These are phyloP conservation scores for Cystobasidium slooffiae DNA, from an alignment of 1,284 basidiomycete species.

Conservation along the genomic window DNA sequence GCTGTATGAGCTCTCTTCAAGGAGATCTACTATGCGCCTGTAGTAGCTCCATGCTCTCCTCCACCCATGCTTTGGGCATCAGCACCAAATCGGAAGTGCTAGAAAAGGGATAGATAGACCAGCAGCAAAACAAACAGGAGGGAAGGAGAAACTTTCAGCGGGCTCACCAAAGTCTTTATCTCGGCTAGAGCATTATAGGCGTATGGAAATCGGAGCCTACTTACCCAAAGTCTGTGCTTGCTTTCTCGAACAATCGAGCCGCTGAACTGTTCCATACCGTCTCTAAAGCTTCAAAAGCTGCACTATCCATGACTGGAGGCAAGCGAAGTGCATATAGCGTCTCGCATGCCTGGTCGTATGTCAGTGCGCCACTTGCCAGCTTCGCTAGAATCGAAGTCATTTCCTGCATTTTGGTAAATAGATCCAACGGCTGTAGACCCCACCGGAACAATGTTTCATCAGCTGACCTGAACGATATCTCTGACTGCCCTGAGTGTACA, in stretches of 20 bases:
- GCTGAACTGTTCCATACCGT: conserved; percentile 18
- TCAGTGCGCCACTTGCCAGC: conserved; percentile 26
- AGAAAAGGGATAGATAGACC: background rate
- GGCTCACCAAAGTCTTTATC: background rate
- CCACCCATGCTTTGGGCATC: conserved; percentile 27
- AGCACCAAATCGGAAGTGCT: conserved; percentile 16
- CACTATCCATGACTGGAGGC: conserved; percentile 17
- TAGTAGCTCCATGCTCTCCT: conserved; percentile 24
- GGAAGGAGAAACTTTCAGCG: too few species aligned
- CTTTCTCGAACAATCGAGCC: conserved; percentile 10
- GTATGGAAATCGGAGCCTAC: background rate
- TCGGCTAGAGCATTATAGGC: background rate
- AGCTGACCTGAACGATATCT: background rate
- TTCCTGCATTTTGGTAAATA: background rate
- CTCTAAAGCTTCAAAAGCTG: conserved; percentile 29
- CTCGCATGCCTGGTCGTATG: conserved; percentile 17
- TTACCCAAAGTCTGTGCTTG: conserved; percentile 12
- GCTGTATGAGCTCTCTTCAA: background rate
- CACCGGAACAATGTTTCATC: background rate
- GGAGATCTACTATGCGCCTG: too few species aligned
- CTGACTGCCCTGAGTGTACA: background rate
- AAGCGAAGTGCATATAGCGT: conserved; percentile 26
- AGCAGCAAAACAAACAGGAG: background rate
- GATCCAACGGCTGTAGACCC: background rate
- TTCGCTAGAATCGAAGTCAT: conserved; percentile 19